phyloP scores from a whole-genome alignment of 1,284 basidiomycete species.

The Amylostereum areolatum region DNA sequence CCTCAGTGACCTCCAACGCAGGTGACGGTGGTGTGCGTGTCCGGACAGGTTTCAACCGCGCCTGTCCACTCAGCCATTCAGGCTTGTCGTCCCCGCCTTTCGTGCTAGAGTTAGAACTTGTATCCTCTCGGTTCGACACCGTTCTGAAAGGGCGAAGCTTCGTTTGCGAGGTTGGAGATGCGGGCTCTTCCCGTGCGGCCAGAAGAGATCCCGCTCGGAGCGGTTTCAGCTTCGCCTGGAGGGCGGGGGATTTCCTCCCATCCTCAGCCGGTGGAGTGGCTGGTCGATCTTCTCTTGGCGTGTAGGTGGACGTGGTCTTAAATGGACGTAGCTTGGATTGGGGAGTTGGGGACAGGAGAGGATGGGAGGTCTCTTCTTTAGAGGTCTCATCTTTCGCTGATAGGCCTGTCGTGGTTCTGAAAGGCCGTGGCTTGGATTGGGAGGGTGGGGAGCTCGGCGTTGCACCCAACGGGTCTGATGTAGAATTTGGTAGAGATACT shows the following conservation, averaged over 20 bases:
- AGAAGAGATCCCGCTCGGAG: not conserved
- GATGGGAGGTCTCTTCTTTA: no score
- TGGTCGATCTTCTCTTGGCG: not conserved
- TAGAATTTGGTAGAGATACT: not conserved
- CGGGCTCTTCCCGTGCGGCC: not conserved
- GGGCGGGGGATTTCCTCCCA: not conserved
- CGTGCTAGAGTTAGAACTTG: no score
- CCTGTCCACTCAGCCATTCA: no score
- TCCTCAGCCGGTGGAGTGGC: not conserved
- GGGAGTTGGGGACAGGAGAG: no score
- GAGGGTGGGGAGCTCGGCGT: not conserved
- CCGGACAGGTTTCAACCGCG: not conserved
- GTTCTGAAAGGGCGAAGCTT: not conserved
- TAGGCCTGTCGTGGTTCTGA: not conserved
- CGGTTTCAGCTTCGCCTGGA: not conserved
- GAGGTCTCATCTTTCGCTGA: no score
- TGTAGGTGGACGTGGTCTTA: not conserved
- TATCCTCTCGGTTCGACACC: not conserved
- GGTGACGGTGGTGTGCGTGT: not conserved
- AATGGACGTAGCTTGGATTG: not conserved
- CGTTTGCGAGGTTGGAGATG: not conserved
- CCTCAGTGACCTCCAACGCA: not conserved
- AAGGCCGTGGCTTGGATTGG: not conserved
- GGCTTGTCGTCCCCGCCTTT: no score
- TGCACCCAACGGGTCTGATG: not conserved